Percentiles rank a stretch among this genome's conserved stretches.
phyloP scores from a whole-genome alignment of 176 grass and related monocot species.

The Lolium rigidum region DNA sequence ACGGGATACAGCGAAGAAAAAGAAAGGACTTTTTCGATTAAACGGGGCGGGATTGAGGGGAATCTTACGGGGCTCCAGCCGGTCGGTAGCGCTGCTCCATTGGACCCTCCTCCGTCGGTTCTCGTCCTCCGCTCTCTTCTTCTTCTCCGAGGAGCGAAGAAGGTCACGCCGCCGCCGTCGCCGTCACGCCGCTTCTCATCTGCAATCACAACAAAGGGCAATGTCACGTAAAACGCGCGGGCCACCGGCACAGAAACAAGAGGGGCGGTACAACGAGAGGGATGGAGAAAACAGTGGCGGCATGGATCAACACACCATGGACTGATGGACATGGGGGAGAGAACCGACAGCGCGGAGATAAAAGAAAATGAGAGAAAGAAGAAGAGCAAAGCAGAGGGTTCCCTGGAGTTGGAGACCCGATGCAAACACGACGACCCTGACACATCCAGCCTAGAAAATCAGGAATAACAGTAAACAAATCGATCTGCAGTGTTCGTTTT shows the following conservation, averaged over 20 bases:
- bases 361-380: neutral
- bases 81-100: slow-evolving; percentile 57
- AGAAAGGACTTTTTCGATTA: slow-evolving; percentile 16
- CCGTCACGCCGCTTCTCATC: slow-evolving; percentile 62
- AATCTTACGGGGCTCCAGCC: slow-evolving; percentile 56
- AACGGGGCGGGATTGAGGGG: neutral
- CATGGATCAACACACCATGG: slow-evolving; percentile 38
- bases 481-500: neutral
- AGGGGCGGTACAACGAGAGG: too few relatives aligned
- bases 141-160: neutral
- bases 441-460: slow-evolving; percentile 34
- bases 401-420: slow-evolving; percentile 46
- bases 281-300: neutral
- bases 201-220: slow-evolving; percentile 37
- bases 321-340: neutral
- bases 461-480: slow-evolving; percentile 36
- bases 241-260: slow-evolving; percentile 37
- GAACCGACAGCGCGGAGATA: neutral
- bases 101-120: slow-evolving; percentile 48
- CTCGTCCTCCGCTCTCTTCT: neutral
- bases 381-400: neutral
- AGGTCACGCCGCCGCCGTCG: slow-evolving; percentile 35
- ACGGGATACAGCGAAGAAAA: neutral
- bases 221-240: slow-evolving; percentile 58
- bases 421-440: slow-evolving; percentile 42